phyloP scores from a whole-genome alignment of 2,329 filamentous ascomycete species.

The Magnaporthiopsis rhizophila region DNA sequence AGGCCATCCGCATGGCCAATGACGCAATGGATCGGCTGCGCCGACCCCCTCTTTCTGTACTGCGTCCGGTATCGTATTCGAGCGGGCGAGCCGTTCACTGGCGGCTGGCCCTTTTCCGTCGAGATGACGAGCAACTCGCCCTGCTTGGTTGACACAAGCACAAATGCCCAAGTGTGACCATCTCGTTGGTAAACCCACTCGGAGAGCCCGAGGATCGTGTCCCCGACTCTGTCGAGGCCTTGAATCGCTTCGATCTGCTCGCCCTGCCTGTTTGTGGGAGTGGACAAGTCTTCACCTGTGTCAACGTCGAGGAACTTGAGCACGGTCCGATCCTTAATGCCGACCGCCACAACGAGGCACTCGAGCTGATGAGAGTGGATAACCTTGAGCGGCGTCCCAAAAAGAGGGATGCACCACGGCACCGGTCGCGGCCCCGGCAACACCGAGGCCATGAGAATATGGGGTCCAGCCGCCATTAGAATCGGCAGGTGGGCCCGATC shows the following conservation, averaged over 20 bases:
- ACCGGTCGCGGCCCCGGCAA: conserved; percentile 36
- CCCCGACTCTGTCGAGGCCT: conserved; percentile 47
- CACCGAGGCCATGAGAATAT: conserved; percentile 46
- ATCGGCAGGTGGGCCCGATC: conserved; percentile 32
- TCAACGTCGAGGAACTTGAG: conserved; percentile 49
- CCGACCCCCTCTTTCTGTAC: conserved; percentile 34
- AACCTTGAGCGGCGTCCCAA: conserved; percentile 41
- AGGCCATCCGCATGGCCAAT: conserved; percentile 46
- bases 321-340: conserved; percentile 32
- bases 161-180: conserved; percentile 51
- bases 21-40: conserved; percentile 46
- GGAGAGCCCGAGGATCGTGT: conserved; percentile 51
- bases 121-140: conserved; percentile 51
- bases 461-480: conserved; percentile 40
- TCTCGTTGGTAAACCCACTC: conserved; percentile 57
- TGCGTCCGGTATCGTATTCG: conserved; percentile 46
- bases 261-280: conserved; percentile 33
- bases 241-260: conserved; percentile 40
- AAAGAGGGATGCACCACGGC: conserved; percentile 38
- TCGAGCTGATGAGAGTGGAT: conserved; percentile 47
- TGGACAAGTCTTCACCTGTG: conserved; percentile 43
- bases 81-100: conserved; percentile 17
- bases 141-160: conserved; percentile 50
- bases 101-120: conserved; percentile 25
- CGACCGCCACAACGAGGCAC: conserved; percentile 45